Conservation (phyloP, 257 asterid genomes). For the Plantago elongata region DNA sequence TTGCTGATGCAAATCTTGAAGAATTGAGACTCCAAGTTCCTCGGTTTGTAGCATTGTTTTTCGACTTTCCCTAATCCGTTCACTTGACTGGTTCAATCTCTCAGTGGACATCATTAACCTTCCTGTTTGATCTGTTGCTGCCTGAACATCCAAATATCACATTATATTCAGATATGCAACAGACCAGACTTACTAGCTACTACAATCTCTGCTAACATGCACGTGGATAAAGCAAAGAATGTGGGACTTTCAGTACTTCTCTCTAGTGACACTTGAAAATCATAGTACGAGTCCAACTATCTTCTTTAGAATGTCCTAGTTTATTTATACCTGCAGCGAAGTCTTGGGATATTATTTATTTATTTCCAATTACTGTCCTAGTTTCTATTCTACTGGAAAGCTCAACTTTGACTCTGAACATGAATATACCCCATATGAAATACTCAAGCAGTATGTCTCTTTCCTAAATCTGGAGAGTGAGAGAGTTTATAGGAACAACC, state of each 20-base stretch:
- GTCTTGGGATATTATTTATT: too few relatives aligned
- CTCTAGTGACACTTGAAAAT: neutral
- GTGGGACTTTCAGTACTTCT: too few relatives aligned
- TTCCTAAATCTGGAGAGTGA: too few relatives aligned
- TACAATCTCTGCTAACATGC: neutral
- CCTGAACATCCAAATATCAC: slow-evolving; percentile 22
- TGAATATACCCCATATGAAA: too few relatives aligned
- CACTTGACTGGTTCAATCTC: slow-evolving; percentile 40
- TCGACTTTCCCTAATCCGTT: slow-evolving; percentile 52
- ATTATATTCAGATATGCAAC: neutral
- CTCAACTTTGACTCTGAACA: too few relatives aligned
- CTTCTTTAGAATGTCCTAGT: too few relatives aligned
- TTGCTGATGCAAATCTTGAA: slow-evolving; percentile 56
- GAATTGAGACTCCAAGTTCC: slow-evolving; percentile 60
- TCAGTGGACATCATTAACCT: slow-evolving; percentile 55
- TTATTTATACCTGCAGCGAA: too few relatives aligned
- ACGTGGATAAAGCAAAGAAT: neutral
- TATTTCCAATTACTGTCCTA: too few relatives aligned
- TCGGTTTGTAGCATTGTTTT: slow-evolving; percentile 59
- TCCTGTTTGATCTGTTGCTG: slow-evolving; percentile 52
- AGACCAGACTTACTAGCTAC: neutral
- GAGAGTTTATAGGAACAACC: too few relatives aligned
- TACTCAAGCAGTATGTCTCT: too few relatives aligned
- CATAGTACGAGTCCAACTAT: neutral
- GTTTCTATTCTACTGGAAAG: too few relatives aligned